Evolutionary conservation across 257 asterid genomes (phyloP), one percentile per base, ranked within the genome.

Genomic region (Salvia hispanica): DNA sequence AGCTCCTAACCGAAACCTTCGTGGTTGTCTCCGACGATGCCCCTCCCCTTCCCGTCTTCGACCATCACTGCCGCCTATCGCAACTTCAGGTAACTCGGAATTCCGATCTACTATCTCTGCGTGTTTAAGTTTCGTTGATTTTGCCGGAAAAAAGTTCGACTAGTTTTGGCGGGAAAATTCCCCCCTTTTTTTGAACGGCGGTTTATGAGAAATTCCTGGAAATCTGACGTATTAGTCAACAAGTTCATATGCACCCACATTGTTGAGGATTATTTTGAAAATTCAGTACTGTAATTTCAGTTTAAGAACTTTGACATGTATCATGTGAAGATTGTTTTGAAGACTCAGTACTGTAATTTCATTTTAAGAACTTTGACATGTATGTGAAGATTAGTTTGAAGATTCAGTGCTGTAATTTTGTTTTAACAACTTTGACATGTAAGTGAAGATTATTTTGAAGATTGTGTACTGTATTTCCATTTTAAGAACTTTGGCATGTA

Each of bases 1-100:
- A 72, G 65, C 91, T 92, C 66, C 85, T 92, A 13, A 68, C 31
- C 15, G 72, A 71, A 42, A 83, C 89, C 76, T 90, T 76, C 66
- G 84, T 78, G 16, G 95, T 92, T 28, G 80, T 90, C 54, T 55
- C 83, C 31, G 84, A 86, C 16, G 52, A 18, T 6, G 52, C 52
- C 36, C 66, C 39, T 61, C 52, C 39, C 2, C 1, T 79, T 14
- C 50, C 34, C 33, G 5, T 2, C 39, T 10, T 3, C 10, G 66
- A 59, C 4, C 64, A 16, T 37, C 7, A 3, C 12, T 0, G 34
- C 21, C 31, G 47, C 50, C 39, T 34, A 48, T 8, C 50, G 34
- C 64, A 59, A 14, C 34, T n/a, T 14, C 50, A 59, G 64, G 64
- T 59, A 59, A 46, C 33, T 15, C 43, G 43, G 43, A 25, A 25